Evolutionary conservation across 2,329 filamentous ascomycete genomes (phyloP), one percentile per base, ranked within the genome.

Genomic region (Aspergillus brunneoviolaceus): DNA sequence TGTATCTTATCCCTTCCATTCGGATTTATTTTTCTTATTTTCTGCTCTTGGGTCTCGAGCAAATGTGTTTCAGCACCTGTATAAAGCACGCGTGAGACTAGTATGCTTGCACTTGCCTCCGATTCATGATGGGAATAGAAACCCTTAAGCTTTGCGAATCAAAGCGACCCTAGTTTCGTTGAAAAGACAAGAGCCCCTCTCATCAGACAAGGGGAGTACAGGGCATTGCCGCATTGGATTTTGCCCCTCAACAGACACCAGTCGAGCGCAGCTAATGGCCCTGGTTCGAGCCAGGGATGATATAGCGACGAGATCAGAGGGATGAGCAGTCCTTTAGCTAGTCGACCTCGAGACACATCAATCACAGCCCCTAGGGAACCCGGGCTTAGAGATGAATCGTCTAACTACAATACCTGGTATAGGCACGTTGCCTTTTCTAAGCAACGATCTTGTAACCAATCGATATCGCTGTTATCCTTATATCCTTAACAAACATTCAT

Each of bases 321-420:
- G 5, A 58, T 48, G 49, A 50, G 33, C 51, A 42, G 59, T 51
- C 55, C 55, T 33, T 55, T 21, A 48, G 16, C 51, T 35, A 51
- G 11, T n/a, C 33, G 19, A 12, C 45, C 47, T 23, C 4, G 31
- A 29, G 53, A 55, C 53, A 49, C 53, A 45, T 55, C 53, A 55
- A 10, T 49, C 16, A 47, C 27, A 33, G 10, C 29, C 16, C 27
- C 45, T 21, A 25, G 42, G 11, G 10, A 19, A 19, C 16, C 16
- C 39, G 14, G 16, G 16, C 39, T 16, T 45, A 19, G 16, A 19
- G 5, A 19, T 19, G 39, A 16, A 45, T 45, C 14, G 2, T 45
- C 16, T 45, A 5, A 19, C 14, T 3, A 45, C 14, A 7, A 42
- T 42, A 16, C 35, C 35, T 42, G 4, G 9, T 19, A 29, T 9